These are phyloP conservation scores for Coemansia sp. DNA, from an alignment of 192 early-diverging fungal species.

Conservation along the genomic window DNA sequence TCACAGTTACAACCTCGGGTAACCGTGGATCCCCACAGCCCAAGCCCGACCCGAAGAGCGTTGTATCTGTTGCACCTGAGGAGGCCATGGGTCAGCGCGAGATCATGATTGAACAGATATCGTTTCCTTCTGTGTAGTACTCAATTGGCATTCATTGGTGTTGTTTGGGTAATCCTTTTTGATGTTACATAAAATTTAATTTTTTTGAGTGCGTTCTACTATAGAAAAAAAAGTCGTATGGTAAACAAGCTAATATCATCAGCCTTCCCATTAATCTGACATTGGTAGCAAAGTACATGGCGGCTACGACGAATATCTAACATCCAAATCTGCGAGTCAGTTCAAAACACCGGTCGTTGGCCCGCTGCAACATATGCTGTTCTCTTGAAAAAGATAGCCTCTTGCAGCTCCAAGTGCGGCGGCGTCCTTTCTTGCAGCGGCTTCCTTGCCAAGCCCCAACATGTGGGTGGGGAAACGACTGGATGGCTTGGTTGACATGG, in stretches of 20 bases:
- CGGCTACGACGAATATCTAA: neutral
- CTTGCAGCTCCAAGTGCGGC: neutral
- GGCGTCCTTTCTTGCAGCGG: neutral
- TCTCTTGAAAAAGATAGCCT: neutral
- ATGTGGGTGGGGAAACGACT: slow-evolving; percentile 17
- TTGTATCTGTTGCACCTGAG: slow-evolving; percentile 37
- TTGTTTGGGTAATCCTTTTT: neutral
- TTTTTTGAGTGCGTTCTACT: neutral
- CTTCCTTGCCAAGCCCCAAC: slow-evolving; percentile 3
- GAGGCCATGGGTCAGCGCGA: slow-evolving; percentile 36
- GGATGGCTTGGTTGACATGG: slow-evolving; percentile 2
- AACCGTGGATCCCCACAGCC: neutral
- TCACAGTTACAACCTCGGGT: neutral
- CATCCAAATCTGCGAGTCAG: neutral
- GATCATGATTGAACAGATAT: slow-evolving; percentile 41
- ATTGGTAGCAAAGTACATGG: neutral
- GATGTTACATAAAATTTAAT: neutral
- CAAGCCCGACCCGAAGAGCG: slow-evolving; percentile 6
- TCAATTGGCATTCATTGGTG: neutral
- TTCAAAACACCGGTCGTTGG: neutral
- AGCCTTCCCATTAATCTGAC: neutral
- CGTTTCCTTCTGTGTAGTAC: slow-evolving; percentile 14
- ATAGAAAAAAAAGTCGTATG: neutral
- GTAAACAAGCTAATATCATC: neutral
- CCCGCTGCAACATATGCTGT: neutral